Base-by-base conservation (phyloP, 1,284 basidiomycete species). In the Pseudozyma sp. region DNA sequence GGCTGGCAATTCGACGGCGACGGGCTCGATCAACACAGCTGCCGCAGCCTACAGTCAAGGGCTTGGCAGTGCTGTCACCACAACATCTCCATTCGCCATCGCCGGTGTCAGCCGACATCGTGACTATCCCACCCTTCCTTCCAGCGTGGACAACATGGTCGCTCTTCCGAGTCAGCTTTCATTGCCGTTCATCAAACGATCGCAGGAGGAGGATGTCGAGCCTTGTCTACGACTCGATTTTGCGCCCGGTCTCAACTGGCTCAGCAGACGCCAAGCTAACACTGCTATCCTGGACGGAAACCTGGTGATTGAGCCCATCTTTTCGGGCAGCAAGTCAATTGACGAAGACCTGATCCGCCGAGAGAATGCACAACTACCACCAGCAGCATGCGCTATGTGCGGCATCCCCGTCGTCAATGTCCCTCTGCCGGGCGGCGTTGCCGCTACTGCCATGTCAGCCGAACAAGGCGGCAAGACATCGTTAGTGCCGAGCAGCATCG, bases 221-320 rank as follows among this genome's bases (percentile, higher is more conserved):
- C 93, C 96, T 0, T 93, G 94, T 0, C 87, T 98, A 39, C 90
- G 97, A 3, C 88, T 99, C 29, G 94, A 98, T 82, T 86, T 93
- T n/a, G 94, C 96, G 0, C 93, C 95, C 0, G 93, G 94, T 13
- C 87, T 99, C 31, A 95, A 94, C 78, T 98, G 94, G 92, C 88
- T 99, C 13, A 92, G 92, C 9, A 89, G 96, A 19, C 90, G 94
- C 33, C 90, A 90, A n/a, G 92, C 97, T 11, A 88, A 92, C 7
- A 86, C 90, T 8, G 94, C 96, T 2, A 92, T 99, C 60, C 90
- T 97, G 72, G 89, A 89, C 13, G 94, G 94, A 2, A 92, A 94
- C 78, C 88, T 99, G 10, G 90, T 90, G 14, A 92, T 99, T 58
- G 96, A 98, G 81, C 95, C 96, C n/a, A 88, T 95, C 45, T 84